Evolutionary conservation across 805 yeast genomes (phyloP).

Genomic region (Diddensiella caesifluorescens): DNA sequence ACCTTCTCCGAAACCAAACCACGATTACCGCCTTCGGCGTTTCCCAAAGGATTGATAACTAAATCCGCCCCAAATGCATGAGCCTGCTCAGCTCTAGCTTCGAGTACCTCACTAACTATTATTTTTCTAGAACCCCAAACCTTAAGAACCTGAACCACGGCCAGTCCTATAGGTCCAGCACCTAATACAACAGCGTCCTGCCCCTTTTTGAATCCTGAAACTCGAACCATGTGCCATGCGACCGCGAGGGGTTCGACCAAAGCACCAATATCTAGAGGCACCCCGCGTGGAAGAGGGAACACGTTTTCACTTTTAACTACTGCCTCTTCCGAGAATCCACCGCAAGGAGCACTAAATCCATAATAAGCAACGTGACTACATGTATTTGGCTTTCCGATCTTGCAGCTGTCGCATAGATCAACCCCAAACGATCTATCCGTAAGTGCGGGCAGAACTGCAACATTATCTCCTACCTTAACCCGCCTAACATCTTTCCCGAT

Average conservation of each 20-base stretch:
- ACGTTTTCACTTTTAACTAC: conserved; percentile 39
- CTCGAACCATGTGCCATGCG: conserved; percentile 53
- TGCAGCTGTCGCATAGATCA: conserved; percentile 44
- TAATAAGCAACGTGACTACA: conserved; percentile 34
- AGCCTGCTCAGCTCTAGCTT: conserved; percentile 39
- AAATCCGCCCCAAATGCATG: conserved; percentile 12
- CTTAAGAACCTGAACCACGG: conserved; percentile 46
- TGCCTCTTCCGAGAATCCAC: conserved; percentile 49
- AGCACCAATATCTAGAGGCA: conserved; percentile 45
- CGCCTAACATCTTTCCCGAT: conserved; percentile 43
- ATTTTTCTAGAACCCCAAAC: conserved; percentile 42
- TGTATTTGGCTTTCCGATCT: conserved; percentile 50
- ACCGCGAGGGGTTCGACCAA: conserved; percentile 55
- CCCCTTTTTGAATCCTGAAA: conserved; percentile 35
- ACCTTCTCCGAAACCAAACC: neutral
- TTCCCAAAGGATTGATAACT: neutral
- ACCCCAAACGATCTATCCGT: conserved; percentile 4
- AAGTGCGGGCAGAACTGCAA: conserved; percentile 4
- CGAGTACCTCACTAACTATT: conserved; percentile 50
- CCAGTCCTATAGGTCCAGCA: conserved; percentile 50
- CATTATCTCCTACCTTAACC: conserved; percentile 7
- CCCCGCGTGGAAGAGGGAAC: conserved; percentile 38
- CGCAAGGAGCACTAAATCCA: conserved; percentile 54
- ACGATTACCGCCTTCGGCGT: neutral
- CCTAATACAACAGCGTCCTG: conserved; percentile 42